Evolutionary conservation across 2,329 filamentous ascomycete species (phyloP).

Genomic region (Phaeoacremonium minimum): DNA sequence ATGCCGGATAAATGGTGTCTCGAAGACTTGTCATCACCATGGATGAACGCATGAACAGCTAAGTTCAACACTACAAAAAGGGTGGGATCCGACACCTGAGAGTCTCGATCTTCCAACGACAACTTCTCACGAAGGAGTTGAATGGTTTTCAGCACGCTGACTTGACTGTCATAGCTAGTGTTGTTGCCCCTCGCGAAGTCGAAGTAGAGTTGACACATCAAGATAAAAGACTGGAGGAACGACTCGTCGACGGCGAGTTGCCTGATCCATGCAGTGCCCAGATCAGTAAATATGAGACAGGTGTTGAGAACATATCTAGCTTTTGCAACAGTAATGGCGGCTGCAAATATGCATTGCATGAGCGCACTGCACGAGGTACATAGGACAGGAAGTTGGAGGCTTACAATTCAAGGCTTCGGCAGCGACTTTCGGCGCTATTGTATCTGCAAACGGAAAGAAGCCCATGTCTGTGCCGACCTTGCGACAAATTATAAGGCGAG

Average conservation of each 20-base stretch:
- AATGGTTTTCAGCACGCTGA: conserved; percentile 9
- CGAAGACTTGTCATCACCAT: conserved; percentile 19
- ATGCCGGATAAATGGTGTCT: conserved; percentile 29
- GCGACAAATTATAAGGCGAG: no score
- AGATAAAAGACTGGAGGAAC: conserved; percentile 28
- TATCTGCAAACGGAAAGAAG: conserved; percentile 18
- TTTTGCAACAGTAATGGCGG: conserved; percentile 26
- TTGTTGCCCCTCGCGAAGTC: conserved; percentile 12
- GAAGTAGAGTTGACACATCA: conserved; percentile 25
- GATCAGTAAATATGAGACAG: conserved; percentile 21
- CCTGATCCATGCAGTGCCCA: conserved; percentile 15
- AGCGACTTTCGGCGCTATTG: conserved; percentile 17
- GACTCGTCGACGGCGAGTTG: conserved; percentile 23
- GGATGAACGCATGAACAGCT: conserved; percentile 20
- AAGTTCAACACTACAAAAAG: conserved; percentile 23
- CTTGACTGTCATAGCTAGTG: conserved; percentile 20
- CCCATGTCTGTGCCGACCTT: conserved; percentile 15
- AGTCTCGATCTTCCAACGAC: conserved; percentile 10
- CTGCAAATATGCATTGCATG: conserved; percentile 21
- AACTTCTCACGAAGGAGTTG: conserved; percentile 20
- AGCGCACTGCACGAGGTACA: neutral
- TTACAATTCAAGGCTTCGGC: conserved; percentile 22
- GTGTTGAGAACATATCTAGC: conserved; percentile 22
- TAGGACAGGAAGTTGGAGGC: neutral
- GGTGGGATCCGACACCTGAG: conserved; percentile 21